Evolutionary conservation across 2,329 filamentous ascomycete species (phyloP).

Genomic region (Aspergillus sp.): DNA sequence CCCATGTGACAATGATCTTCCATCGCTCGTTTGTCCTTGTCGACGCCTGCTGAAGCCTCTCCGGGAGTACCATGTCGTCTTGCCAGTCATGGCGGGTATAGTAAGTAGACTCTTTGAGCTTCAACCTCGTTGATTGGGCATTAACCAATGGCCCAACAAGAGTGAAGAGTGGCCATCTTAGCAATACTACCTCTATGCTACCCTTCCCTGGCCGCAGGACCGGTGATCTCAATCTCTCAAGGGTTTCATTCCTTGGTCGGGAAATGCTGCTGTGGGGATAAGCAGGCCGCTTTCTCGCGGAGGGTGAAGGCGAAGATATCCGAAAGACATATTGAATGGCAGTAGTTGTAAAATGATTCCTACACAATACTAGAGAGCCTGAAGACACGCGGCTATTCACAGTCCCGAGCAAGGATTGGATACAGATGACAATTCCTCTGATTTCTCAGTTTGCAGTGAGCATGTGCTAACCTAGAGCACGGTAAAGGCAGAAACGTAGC

Average conservation of each 20-base stretch:
- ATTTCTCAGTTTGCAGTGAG: background rate
- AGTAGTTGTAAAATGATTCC: background rate
- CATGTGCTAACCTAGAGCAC: slow-evolving; percentile 54
- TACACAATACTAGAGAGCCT: background rate
- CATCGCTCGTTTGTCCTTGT: background rate
- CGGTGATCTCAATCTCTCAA: background rate
- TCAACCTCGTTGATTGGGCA: background rate
- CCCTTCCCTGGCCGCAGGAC: background rate
- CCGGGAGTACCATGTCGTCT: background rate
- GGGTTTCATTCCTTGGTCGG: background rate
- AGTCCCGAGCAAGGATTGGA: background rate
- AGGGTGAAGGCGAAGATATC: background rate
- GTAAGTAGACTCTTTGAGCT: background rate
- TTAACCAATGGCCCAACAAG: background rate
- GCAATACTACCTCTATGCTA: background rate
- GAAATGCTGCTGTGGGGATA: background rate
- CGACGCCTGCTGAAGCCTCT: background rate
- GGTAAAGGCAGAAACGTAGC: slow-evolving; percentile 91
- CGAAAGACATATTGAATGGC: background rate
- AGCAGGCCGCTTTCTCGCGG: background rate
- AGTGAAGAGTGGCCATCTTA: background rate
- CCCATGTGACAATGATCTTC: slow-evolving; percentile 7
- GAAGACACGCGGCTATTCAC: background rate
- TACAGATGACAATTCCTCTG: background rate
- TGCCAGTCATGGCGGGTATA: background rate